phyloP scores from a whole-genome alignment of 306 rosid genomes.

The Styphnolobium japonicum region DNA sequence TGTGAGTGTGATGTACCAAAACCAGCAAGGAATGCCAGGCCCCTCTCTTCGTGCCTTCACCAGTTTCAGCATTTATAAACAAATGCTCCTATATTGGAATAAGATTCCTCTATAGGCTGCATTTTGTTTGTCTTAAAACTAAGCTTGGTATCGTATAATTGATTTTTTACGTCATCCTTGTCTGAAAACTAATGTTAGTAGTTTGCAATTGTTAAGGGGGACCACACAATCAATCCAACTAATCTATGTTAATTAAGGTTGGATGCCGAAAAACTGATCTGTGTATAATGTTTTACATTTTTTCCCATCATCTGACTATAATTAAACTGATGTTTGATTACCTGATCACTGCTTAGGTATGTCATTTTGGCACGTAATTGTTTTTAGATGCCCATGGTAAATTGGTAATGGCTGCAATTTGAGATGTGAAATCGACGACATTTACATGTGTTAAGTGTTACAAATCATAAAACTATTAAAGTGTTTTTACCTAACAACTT shows the following conservation, averaged over 20 bases:
- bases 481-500: too few species aligned
- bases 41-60: conserved; percentile 18
- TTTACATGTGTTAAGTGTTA: neutral
- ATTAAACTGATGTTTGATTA: neutral
- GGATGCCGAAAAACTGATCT: neutral
- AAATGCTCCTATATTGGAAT: conserved; percentile 9
- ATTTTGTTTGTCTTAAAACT: conserved; percentile 18
- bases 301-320: neutral
- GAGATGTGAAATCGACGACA: neutral
- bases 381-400: neutral
- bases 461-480: too few species aligned
- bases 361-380: neutral
- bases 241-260: neutral
- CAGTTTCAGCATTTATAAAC: conserved; percentile 17
- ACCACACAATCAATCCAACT: conserved; percentile 24
- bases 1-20: conserved; percentile 19
- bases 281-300: neutral
- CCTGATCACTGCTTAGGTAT: neutral
- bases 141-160: conserved; percentile 27
- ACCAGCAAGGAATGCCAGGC: conserved; percentile 24
- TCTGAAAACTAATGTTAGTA: conserved; percentile 17
- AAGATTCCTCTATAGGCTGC: conserved; percentile 21
- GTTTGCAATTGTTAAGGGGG: conserved; percentile 15
- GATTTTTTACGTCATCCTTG: conserved; percentile 25
- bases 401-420: neutral